Conservation (phyloP, 2,329 filamentous ascomycete genomes). For the Aspergillus sp. region DNA sequence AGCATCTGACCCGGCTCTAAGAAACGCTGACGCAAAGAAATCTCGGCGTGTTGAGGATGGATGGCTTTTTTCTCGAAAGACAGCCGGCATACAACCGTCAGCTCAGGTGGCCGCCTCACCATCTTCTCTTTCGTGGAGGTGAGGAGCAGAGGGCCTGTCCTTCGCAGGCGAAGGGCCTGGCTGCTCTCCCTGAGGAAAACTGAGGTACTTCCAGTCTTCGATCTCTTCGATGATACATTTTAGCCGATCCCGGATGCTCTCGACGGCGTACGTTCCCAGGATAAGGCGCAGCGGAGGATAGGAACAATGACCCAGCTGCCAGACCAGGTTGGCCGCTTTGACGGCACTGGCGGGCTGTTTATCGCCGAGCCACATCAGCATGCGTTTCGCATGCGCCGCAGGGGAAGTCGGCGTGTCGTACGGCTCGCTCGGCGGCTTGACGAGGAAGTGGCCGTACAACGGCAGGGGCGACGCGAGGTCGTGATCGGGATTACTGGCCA, state of each 20-base stretch:
- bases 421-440: conserved; percentile 79
- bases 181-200: conserved; percentile 56
- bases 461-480: conserved; percentile 58
- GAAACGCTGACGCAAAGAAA: not conserved
- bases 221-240: conserved; percentile 92
- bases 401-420: conserved; percentile 78
- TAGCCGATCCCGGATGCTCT: conserved; percentile 88
- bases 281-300: conserved; percentile 84
- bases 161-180: conserved; percentile 15
- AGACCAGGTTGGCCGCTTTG: conserved; percentile 89
- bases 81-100: not conserved
- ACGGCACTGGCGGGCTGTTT: conserved; percentile 89
- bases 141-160: conserved; percentile 1
- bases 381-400: conserved; percentile 81
- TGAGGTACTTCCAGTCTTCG: conserved; percentile 87
- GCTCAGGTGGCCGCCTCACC: conserved; percentile 1
- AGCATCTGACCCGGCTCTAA: not conserved
- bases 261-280: conserved; percentile 91
- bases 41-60: not conserved
- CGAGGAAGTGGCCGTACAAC: conserved; percentile 87
- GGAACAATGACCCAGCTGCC: conserved; percentile 92
- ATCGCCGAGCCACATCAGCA: conserved; percentile 93
- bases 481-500: conserved; percentile 20
- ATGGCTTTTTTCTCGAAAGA: not conserved
- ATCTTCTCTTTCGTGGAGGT: not conserved